A percentile compares a stretch with the other conserved stretches of the same genome.
These are phyloP conservation scores for Trichoderma atroviride DNA, from an alignment of 2,329 filamentous ascomycete species.

Conservation along the genomic window DNA sequence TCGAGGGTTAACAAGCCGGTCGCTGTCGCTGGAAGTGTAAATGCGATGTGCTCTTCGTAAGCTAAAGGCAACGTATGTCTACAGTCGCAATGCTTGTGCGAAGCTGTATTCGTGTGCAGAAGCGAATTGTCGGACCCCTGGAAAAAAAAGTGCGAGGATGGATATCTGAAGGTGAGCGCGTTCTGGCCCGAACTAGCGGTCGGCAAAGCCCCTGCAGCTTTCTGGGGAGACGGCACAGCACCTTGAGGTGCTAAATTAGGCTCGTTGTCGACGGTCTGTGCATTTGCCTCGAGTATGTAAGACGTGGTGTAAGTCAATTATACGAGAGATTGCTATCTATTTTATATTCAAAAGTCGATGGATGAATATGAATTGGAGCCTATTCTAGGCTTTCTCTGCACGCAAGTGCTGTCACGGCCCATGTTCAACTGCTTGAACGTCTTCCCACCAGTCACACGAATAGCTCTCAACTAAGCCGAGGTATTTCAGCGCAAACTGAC, in stretches of 20 bases:
- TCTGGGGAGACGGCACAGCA: not conserved
- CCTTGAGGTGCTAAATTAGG: not conserved
- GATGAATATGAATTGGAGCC: too few species aligned
- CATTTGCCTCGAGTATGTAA: not conserved
- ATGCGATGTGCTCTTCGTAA: not conserved
- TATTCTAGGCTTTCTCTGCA: too few species aligned
- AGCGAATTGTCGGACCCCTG: not conserved
- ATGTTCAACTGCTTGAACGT: not conserved
- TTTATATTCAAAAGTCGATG: not conserved
- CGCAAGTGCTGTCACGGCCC: too few species aligned
- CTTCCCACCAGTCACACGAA: not conserved
- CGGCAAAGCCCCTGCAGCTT: constrained; percentile 8
- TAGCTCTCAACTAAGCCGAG: not conserved
- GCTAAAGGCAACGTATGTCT: not conserved
- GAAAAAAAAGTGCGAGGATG: not conserved
- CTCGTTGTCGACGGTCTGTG: constrained; percentile 12
- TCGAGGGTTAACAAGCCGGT: not conserved
- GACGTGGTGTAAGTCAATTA: not conserved
- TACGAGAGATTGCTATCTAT: not conserved
- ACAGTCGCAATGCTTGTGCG: not conserved
- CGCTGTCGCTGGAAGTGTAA: not conserved
- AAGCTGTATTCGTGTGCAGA: not conserved
- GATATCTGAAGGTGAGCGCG: constrained; percentile 16
- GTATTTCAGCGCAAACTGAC: not conserved
- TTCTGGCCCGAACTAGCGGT: constrained; percentile 23